Evolutionary conservation across 768 basidiomycete species (phyloP).

Genomic region (Rhodocollybia butyracea): DNA sequence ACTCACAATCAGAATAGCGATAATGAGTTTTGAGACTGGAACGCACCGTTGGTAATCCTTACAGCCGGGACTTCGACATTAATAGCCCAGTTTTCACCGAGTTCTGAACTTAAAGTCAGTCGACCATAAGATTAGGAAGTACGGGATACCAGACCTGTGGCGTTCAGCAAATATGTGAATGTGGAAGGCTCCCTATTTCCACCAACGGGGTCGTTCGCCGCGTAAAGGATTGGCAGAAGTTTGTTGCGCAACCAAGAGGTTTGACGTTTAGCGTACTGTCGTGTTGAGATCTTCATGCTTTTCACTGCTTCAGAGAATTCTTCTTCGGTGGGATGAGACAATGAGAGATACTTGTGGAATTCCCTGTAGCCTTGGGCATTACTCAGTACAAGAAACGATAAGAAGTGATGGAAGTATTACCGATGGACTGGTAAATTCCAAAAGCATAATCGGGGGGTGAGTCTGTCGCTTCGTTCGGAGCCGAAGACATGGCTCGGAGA

Average conservation of each 20-base stretch:
- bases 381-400: not conserved
- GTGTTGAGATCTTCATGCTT: conserved; percentile 81
- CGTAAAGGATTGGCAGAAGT: conserved; percentile 66
- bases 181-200: conserved; percentile 18
- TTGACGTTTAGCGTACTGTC: conserved; percentile 90
- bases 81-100: conserved; percentile 55
- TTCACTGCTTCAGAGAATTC: conserved; percentile 59
- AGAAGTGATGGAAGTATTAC: conserved; percentile 32
- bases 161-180: conserved; percentile 58
- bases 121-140: not conserved
- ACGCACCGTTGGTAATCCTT: conserved; percentile 45
- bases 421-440: conserved; percentile 95
- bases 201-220: conserved; percentile 37
- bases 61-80: conserved; percentile 53
- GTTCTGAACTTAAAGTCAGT: conserved; percentile 27
- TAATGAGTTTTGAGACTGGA: not conserved
- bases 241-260: conserved; percentile 92
- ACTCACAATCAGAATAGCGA: not conserved
- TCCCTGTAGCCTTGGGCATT: conserved; percentile 79
- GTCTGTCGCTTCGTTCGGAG: conserved; percentile 3
- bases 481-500: conserved; percentile 35
- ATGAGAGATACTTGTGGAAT: conserved; percentile 67
- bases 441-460: conserved; percentile 58
- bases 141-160: conserved; percentile 48
- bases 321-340: conserved; percentile 33